Evolutionary conservation across 2,329 filamentous ascomycete species (phyloP), one percentile per base, ranked within the genome.

Genomic region (Raffaelea ambrosiae): DNA sequence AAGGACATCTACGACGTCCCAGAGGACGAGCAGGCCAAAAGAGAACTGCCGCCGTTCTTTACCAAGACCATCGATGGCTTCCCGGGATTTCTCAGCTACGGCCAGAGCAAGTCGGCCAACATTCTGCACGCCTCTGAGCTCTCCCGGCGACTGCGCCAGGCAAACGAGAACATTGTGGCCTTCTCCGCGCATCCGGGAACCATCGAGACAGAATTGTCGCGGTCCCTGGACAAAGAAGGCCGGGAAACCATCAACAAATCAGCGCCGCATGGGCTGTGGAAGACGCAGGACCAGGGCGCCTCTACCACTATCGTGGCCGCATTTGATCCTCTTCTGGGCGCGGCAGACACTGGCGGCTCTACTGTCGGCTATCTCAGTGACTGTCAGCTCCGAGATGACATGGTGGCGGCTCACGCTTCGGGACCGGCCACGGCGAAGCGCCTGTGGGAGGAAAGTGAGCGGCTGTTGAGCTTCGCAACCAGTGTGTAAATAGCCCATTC

Each of bases 61-160:
- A 22, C 46, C 11, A 23, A 40, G 1, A 38, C 43, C 1, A 41
- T 48, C 2, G 55, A 56, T 20, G 57, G 57, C 23, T 62, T 58
- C 39, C 55, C 59, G 1, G 53, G 53, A 1, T 72, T 69, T 62
- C 54, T 61, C 2, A 69, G 62, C 10, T 76, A 76, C 49, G 66
- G 62, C 0, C 70, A 73, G 53, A 69, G 67, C 41, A 75, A 75
- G 54, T 66, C 67, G 3, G 70, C 71, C 4, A 70, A 72, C 39
- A 67, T 74, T 11, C 58, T 71, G 42, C 68, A 69, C 51, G 57
- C 60, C 0, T 61, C 60, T 18, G 63, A 59, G 43, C 53, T 70
- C 5, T 56, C 55, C 1, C 56, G 66, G 22, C 62, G 60, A 9
- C 55, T 68, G 4, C 51, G 54, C 11, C 39, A 40, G n/a, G 55